Conservation (phyloP, 2,329 filamentous ascomycete genomes). For the Pezicula neosporulosa region DNA sequence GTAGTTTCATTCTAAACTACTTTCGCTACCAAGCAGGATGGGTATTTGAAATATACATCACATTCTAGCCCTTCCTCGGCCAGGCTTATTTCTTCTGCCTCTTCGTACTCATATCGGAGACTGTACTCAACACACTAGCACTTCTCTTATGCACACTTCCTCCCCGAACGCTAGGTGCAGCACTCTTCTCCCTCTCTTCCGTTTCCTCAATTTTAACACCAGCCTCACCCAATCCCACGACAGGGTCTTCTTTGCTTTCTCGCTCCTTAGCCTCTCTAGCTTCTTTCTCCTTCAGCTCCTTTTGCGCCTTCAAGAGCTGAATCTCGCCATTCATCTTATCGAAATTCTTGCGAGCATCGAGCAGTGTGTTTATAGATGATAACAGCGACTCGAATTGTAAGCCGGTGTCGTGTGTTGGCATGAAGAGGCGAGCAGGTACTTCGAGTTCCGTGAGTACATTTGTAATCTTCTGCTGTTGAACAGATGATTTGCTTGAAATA, state of each 20-base stretch:
- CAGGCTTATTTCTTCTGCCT: slow-evolving; percentile 38
- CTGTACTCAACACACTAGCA: slow-evolving; percentile 72
- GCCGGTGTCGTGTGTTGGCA: slow-evolving; percentile 72
- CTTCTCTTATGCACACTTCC: slow-evolving; percentile 73
- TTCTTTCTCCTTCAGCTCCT: slow-evolving; percentile 29
- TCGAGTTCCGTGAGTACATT: slow-evolving; percentile 70
- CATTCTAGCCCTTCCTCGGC: background rate
- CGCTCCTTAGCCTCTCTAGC: slow-evolving; percentile 60
- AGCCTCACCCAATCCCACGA: slow-evolving; percentile 54
- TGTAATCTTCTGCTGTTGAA: slow-evolving; percentile 72
- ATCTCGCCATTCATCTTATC: slow-evolving; percentile 77
- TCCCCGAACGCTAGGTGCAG: slow-evolving; percentile 62
- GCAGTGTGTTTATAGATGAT: slow-evolving; percentile 60
- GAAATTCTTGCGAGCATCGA: slow-evolving; percentile 70
- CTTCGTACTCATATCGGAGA: slow-evolving; percentile 57
- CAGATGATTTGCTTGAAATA: slow-evolving; percentile 71
- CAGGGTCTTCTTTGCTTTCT: slow-evolving; percentile 72
- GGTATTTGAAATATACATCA: background rate
- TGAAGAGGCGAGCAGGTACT: slow-evolving; percentile 64
- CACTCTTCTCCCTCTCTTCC: slow-evolving; percentile 25
- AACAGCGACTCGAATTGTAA: slow-evolving; percentile 70
- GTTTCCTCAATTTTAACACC: slow-evolving; percentile 53
- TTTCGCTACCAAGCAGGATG: background rate
- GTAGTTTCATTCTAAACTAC: too few relatives aligned
- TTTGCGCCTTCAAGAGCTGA: slow-evolving; percentile 54